Evolutionary conservation across 140 eudicot species (phyloP).

Genomic region (Bidens hawaiensis): DNA sequence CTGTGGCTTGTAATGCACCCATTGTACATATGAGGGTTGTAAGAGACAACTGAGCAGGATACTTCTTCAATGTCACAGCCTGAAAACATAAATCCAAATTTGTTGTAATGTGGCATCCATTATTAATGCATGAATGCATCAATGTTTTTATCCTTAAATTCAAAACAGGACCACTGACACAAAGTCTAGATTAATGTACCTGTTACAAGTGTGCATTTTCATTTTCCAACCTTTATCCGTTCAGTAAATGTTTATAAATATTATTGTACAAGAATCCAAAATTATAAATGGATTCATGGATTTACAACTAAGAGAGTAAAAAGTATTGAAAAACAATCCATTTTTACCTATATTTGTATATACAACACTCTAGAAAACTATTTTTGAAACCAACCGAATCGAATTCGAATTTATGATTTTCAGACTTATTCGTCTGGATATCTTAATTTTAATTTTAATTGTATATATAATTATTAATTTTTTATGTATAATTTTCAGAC

Average conservation of each 20-base stretch:
- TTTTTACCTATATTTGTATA: too few relatives aligned
- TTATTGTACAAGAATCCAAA: neutral
- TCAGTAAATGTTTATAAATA: neutral
- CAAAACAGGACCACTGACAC: neutral
- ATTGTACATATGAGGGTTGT: conserved; percentile 46
- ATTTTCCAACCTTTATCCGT: neutral
- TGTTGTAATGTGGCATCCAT: neutral
- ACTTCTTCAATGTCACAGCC: conserved; percentile 51
- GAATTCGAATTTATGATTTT: too few relatives aligned
- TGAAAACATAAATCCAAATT: conserved; percentile 16
- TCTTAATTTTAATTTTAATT: too few relatives aligned
- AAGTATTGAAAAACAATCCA: too few relatives aligned
- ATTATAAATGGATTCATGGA: too few relatives aligned
- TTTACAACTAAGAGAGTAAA: too few relatives aligned
- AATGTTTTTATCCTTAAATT: neutral
- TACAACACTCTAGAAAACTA: too few relatives aligned
- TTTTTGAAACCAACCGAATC: too few relatives aligned
- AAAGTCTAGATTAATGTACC: neutral
- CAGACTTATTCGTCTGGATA: neutral
- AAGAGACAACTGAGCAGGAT: conserved; percentile 57
- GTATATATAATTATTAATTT: neutral
- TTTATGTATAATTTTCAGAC: neutral
- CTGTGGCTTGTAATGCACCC: conserved; percentile 47
- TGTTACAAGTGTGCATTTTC: neutral
- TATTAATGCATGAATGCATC: conserved; percentile 1